Evolutionary conservation across 257 asterid species (phyloP), one percentile per base, ranked within the genome.

Genomic region (Solanum appendiculatum): DNA sequence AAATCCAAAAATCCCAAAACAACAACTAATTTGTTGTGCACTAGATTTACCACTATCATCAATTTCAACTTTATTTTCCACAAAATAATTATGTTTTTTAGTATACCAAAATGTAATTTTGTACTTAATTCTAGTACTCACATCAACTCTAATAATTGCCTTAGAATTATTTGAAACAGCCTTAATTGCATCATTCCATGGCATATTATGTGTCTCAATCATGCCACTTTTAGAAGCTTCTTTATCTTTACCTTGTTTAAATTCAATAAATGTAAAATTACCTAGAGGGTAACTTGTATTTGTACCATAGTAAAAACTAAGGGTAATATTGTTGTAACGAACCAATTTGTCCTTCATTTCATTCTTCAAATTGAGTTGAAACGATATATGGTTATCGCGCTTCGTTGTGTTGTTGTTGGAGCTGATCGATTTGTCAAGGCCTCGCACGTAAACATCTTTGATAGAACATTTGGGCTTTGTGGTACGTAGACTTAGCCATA

Each of bases 401-500:
- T 68, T 81, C 5, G 44, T 51, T 5, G 27, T 3, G 29, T 46
- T 80, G 20, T 44, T 44, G 58, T 88, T 39, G 86, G 94, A 90
- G 36, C 86, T 86, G 15, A 69, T 63, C 64, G 96, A 36, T 33
- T 6, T 16, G 87, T 94, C 91, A 85, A 96, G 98, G 86, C 92
- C 88, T 25, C 94, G 97, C 14, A 96, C 82, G 86, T 89, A 91
- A 4, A 96, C 91, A 25, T 88, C 70, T 69, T 91, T 85, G 64
- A 96, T 89, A 68, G 91, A 91, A 91, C 93, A 92, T 5, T 86
- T 84, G 84, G 99, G 99, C 1, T 90, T 88, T 33, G 90, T 89
- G 72, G 96, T 91, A 21, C 97, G 96, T 13, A 95, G 92, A 83
- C 94, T 93, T 56, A 95, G 93, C 98, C 97, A 96, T 86, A 94